Conservation (phyloP, 208 protist species). For the Wallacemonas sp. region DNA sequence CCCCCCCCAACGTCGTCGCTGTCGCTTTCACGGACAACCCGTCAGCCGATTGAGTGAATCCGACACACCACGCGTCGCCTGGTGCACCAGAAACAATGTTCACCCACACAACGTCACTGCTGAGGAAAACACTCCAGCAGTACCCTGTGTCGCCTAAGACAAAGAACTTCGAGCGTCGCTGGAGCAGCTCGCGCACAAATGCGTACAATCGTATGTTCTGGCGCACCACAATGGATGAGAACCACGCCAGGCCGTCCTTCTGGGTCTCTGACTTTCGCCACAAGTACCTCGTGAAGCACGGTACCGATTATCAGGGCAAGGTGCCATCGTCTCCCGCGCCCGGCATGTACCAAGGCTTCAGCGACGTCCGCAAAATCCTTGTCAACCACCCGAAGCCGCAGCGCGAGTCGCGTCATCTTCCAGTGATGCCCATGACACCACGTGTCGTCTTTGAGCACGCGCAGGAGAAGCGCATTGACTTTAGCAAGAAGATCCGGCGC, state of each 20-base stretch:
- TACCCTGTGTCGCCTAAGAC: constrained; percentile 84
- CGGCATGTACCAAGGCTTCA: constrained; percentile 88
- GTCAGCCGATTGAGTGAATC: too few species aligned
- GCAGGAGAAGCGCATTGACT: constrained; percentile 85
- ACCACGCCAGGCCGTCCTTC: constrained; percentile 82
- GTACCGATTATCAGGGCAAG: constrained; percentile 83
- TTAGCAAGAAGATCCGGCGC: constrained; percentile 71
- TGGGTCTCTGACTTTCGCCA: constrained; percentile 93
- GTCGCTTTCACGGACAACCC: too few species aligned
- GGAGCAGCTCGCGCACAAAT: constrained; percentile 85
- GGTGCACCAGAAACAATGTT: not conserved
- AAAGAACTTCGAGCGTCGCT: constrained; percentile 64
- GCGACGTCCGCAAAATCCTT: constrained; percentile 84
- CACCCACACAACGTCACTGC: constrained; percentile 1
- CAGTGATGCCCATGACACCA: constrained; percentile 90
- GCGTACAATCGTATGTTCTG: constrained; percentile 85
- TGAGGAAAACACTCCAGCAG: constrained; percentile 61
- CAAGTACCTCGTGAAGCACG: constrained; percentile 79
- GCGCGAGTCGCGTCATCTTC: constrained; percentile 86
- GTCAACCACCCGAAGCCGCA: constrained; percentile 89
- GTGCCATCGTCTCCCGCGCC: constrained; percentile 84
- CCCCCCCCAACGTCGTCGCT: too few species aligned
- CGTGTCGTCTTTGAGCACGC: constrained; percentile 88
- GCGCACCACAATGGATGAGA: constrained; percentile 77
- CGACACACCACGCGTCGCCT: not conserved